phyloP scores from a whole-genome alignment of 495 filamentous ascomycete genomes.

The Aspergillus saccharolyticus region DNA sequence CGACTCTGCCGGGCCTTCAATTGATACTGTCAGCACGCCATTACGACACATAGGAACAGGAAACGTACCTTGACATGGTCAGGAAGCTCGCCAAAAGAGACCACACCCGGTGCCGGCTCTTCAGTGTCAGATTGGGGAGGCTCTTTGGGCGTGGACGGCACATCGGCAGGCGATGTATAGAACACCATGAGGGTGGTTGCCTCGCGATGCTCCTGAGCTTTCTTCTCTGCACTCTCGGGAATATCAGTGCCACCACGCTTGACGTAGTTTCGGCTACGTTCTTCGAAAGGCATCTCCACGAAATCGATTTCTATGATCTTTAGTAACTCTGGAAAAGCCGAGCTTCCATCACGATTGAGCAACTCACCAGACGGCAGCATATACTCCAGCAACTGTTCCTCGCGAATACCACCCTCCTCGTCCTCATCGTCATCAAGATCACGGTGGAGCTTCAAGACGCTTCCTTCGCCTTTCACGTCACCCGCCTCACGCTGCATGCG shows the following conservation, averaged over 20 bases:
- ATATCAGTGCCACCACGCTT: conserved; percentile 58
- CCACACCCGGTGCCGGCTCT: conserved; percentile 28
- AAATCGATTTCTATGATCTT: conserved; percentile 50
- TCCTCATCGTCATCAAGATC: conserved; percentile 63
- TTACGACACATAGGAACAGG: neutral
- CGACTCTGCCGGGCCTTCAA: conserved; percentile 41
- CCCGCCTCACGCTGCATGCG: conserved; percentile 62
- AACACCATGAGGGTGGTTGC: conserved; percentile 76
- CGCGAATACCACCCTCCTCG: conserved; percentile 51
- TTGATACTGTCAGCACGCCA: conserved; percentile 4
- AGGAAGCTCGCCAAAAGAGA: conserved; percentile 46
- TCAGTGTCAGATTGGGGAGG: conserved; percentile 47
- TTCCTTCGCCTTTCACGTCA: conserved; percentile 72
- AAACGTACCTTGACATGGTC: conserved; percentile 43
- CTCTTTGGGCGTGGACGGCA: conserved; percentile 73
- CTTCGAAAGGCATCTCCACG: conserved; percentile 44
- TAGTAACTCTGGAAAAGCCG: conserved; percentile 13
- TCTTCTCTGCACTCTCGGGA: conserved; percentile 60
- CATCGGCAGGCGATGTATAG: conserved; percentile 67
- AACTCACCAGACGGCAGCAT: conserved; percentile 37
- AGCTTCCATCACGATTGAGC: neutral
- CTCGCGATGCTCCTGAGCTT: conserved; percentile 66
- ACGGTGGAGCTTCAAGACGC: conserved; percentile 70
- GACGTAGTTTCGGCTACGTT: conserved; percentile 50
- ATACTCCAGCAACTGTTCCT: conserved; percentile 44